Base-by-base conservation (phyloP, 306 rosid species). In the Gleditsia sinensis region DNA sequence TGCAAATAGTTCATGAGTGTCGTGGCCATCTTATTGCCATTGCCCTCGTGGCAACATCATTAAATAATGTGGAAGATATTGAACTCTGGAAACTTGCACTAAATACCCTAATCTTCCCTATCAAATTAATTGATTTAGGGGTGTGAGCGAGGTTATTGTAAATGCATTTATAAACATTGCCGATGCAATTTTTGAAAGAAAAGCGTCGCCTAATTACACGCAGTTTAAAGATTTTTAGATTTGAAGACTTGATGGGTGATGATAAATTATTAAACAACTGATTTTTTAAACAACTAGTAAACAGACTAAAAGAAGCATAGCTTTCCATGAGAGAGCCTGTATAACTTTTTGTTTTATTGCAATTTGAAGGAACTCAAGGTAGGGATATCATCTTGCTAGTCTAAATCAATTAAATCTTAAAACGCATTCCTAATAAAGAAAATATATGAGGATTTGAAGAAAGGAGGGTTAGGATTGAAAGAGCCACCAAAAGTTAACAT, bases 1-100 rank as follows among this genome's bases (percentile, higher is more conserved):
- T 34, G 12, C 21, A 36, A 10, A 34, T 69, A 12, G 75, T 69
- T 16, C 9, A 30, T 34, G 48, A 50, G 30, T 51, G 63, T 4
- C 13, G 75, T 5, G 34, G 75, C 48, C 75, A 69, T 53, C 45
- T 69, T 10, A 49, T 69, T 51, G 62, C 63, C 16, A 20, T 51
- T 30, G 6, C 20, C 3, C 32, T 51, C 6, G 24, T 69, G 46
- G 62, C 62, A 0, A 34, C 32, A 14, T 34, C 60, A 14, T 12
- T 69, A 34, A 51, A 51, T 17, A 3, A 53, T 13, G 49, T 3
- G 13, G 7, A 6, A 13, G 24, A 53, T 33, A 14, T 33, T 51
- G 6, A 51, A 51, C 1, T 12, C 1, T 69, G 75, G 63, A 17
- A 51, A 20, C 24, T 34, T 33, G 36, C 63, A 51, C 1, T 20